Evolutionary conservation across 2,329 filamentous ascomycete species (phyloP), one percentile per base, ranked within the genome.

Genomic region (Colletotrichum australisinense): DNA sequence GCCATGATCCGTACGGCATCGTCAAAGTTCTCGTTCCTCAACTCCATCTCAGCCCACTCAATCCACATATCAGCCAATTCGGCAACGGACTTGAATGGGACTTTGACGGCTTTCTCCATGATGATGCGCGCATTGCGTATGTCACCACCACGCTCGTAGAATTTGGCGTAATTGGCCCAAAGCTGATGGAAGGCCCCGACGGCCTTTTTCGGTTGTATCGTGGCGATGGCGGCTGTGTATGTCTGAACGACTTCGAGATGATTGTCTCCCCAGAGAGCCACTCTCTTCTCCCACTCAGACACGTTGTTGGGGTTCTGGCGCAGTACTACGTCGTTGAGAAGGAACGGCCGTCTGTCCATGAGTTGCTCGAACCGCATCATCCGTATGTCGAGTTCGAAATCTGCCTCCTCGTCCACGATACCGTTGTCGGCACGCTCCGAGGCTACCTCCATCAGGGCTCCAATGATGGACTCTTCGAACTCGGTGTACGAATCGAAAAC

Each of bases 1-100:
- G 94, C 94, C 95, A 99, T 98, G 80, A 99, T 96, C 74, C 93
- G 93, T 75, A 98, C 93, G 3, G 97, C 97, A 78, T 94, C 93
- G 80, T 98, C 95, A 76, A 98, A 98, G 80, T 98, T 97, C 79
- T 98, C 95, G 79, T 95, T 95, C 62, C 97, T 93, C 62, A 99
- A 88, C 82, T 99, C 97, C 93, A 99, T 95, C 83, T 99, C 96
- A 1, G 97, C 96, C 96, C 97, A 99, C 84, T 98, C 95, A 76
- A 97, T 97, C 97, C 97, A 99, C 89, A 97, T 97, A 79, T 99
- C 97, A 24, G 97, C 97, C 71, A 99, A 88, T 83, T 99, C 97
- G 35, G 94, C 92, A n/a, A 99, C 96, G 0, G 95, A 97, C 80
- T 98, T 98, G 88, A 97, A 99, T 0, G 96, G 95, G 1, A 99